Conservation (phyloP, 805 yeast species). For the Yamadazyma sp. region DNA sequence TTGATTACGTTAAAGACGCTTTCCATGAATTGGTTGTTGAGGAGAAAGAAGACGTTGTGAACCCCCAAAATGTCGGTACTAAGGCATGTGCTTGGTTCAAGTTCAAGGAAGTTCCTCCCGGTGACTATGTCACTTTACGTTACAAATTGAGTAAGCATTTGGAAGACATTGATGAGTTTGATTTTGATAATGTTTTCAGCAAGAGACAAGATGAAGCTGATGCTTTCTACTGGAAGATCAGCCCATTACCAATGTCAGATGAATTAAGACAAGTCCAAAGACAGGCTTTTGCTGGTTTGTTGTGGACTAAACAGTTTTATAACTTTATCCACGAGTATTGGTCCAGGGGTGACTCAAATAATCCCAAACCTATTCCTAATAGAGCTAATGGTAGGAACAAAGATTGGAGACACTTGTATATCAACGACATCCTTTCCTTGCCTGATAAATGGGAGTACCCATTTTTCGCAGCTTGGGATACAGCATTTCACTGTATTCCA, state of each 20-base stretch:
- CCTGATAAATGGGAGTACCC: conserved; percentile 98
- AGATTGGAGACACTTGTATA: conserved; percentile 87
- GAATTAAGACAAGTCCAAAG: conserved; percentile 81
- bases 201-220: conserved; percentile 86
- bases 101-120: conserved; percentile 80
- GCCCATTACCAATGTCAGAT: conserved; percentile 81
- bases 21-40: conserved; percentile 81
- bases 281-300: conserved; percentile 90
- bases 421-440: conserved; percentile 81
- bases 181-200: conserved; percentile 66
- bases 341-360: conserved; percentile 80
- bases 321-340: conserved; percentile 83
- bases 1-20: conserved; percentile 75
- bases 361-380: conserved; percentile 72
- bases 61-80: conserved; percentile 73
- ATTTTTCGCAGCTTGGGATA: conserved; percentile 95
- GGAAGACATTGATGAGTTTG: conserved; percentile 65
- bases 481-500: conserved; percentile 93
- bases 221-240: conserved; percentile 84
- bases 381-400: conserved; percentile 85
- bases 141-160: conserved; percentile 57
- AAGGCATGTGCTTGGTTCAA: conserved; percentile 82
- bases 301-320: conserved; percentile 93
- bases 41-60: conserved; percentile 57
- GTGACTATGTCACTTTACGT: conserved; percentile 82